Evolutionary conservation across 2,329 filamentous ascomycete species (phyloP).

Genomic region (Hypoxylon sp.): DNA sequence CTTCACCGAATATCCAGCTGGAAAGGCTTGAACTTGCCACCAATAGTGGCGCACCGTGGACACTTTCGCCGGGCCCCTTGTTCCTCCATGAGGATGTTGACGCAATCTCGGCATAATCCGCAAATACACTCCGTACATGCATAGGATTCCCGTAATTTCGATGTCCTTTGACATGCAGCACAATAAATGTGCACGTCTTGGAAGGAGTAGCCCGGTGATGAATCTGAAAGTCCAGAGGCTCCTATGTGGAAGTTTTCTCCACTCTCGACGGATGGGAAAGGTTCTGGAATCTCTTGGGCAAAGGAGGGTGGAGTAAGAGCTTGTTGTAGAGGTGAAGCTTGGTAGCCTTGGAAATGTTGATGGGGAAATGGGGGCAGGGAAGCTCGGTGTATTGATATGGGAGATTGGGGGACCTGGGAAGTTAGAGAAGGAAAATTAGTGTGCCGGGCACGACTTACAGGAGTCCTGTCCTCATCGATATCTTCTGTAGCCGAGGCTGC

Average conservation of each 20-base stretch:
- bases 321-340: slow-evolving; percentile 91
- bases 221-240: slow-evolving; percentile 73
- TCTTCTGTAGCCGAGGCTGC: slow-evolving; percentile 92
- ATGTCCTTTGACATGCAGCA: slow-evolving; percentile 85
- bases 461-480: slow-evolving; percentile 90
- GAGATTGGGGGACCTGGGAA: slow-evolving; percentile 74
- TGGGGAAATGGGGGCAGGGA: slow-evolving; percentile 74
- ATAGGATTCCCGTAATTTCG: slow-evolving; percentile 84
- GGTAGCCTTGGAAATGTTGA: slow-evolving; percentile 78
- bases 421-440: slow-evolving; percentile 62
- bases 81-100: slow-evolving; percentile 83
- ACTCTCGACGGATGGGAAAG: slow-evolving; percentile 92
- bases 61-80: slow-evolving; percentile 83
- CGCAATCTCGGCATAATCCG: slow-evolving; percentile 89
- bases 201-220: slow-evolving; percentile 80
- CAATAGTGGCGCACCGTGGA: slow-evolving; percentile 83
- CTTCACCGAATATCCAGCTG: slow-evolving; percentile 83
- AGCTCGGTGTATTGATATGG: slow-evolving; percentile 73
- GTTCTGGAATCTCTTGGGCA: slow-evolving; percentile 77
- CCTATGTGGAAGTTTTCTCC: slow-evolving; percentile 80
- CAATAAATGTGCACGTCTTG: slow-evolving; percentile 92
- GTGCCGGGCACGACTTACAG: slow-evolving; percentile 71
- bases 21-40: slow-evolving; percentile 86
- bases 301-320: slow-evolving; percentile 87
- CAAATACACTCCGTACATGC: slow-evolving; percentile 98